Percentiles rank a stretch among this genome's conserved stretches.
These are phyloP conservation scores for Pythium guiyangense DNA, from an alignment of 352 stramenopile genomes.

Conservation along the genomic window DNA sequence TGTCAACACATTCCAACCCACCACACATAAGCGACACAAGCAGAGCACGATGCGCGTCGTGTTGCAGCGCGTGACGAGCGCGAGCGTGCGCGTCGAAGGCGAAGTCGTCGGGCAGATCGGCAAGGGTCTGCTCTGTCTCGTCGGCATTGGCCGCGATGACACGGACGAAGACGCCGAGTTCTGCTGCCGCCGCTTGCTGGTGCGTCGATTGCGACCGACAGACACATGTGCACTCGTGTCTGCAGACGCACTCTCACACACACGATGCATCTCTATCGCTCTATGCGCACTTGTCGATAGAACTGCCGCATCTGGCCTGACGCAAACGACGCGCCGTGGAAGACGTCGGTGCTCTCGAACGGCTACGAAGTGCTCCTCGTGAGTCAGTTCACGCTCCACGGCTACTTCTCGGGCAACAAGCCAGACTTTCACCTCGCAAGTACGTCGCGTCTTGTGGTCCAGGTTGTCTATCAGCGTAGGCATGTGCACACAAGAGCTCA, in stretches of 20 bases:
- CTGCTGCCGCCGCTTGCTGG: conserved; percentile 73
- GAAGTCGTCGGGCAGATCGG: conserved; percentile 71
- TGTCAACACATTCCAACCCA: neutral
- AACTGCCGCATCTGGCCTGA: conserved; percentile 81
- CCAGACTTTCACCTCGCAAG: conserved; percentile 84
- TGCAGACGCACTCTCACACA: neutral
- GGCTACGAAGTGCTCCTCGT: conserved; percentile 80
- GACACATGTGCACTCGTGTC: neutral
- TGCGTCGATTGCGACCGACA: conserved; percentile 12
- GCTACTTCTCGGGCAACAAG: conserved; percentile 81
- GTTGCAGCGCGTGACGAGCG: conserved; percentile 78
- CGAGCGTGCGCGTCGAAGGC: conserved; percentile 70
- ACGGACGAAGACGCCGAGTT: conserved; percentile 80
- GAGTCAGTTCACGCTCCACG: conserved; percentile 85
- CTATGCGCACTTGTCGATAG: conserved; percentile 17
- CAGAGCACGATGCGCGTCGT: conserved; percentile 58
- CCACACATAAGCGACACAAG: neutral
- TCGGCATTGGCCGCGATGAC: conserved; percentile 74
- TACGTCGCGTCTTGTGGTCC: conserved; percentile 22
- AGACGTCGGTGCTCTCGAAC: conserved; percentile 56
- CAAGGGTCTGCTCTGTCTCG: conserved; percentile 73
- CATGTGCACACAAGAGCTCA: neutral
- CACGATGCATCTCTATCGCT: neutral
- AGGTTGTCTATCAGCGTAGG: no score
- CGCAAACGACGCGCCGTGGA: conserved; percentile 48